Conservation (phyloP, 2,329 filamentous ascomycete species). For the Ophiostoma montium region DNA sequence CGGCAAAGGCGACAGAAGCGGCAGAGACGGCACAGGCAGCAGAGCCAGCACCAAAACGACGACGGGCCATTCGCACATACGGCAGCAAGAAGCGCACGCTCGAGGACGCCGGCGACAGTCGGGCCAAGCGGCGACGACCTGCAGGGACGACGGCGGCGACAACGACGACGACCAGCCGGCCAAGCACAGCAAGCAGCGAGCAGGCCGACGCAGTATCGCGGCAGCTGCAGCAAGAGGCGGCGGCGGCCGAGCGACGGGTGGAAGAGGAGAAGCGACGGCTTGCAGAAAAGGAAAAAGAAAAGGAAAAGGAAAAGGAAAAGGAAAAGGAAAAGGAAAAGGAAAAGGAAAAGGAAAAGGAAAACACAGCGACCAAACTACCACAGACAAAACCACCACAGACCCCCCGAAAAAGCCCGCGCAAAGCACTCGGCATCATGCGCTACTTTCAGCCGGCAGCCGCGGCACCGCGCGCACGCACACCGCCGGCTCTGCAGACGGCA, state of each 20-base stretch:
- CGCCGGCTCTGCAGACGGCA: not conserved
- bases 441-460: constrained; percentile 12
- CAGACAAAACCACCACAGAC: not conserved
- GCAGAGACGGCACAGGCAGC: not conserved
- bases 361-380: not conserved
- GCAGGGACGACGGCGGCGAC: not conserved
- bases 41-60: not conserved
- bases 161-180: not conserved
- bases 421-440: constrained; percentile 10
- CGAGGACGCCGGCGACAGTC: not conserved
- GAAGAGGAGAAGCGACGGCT: no score
- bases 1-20: no score
- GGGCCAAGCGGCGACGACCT: not conserved
- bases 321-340: constrained; percentile 8
- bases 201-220: constrained; percentile 2
- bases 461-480: not conserved
- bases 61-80: constrained; percentile 11
- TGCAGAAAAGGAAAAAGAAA: no score
- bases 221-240: constrained; percentile 6
- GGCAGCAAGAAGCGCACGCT: constrained; percentile 12
- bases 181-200: not conserved
- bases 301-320: constrained; percentile 6
- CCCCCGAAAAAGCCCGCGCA: constrained; percentile 1
- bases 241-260: not conserved
- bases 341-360: constrained; percentile 4